Conservation (phyloP, 2,329 filamentous ascomycete species). For the Alternaria longipes region DNA sequence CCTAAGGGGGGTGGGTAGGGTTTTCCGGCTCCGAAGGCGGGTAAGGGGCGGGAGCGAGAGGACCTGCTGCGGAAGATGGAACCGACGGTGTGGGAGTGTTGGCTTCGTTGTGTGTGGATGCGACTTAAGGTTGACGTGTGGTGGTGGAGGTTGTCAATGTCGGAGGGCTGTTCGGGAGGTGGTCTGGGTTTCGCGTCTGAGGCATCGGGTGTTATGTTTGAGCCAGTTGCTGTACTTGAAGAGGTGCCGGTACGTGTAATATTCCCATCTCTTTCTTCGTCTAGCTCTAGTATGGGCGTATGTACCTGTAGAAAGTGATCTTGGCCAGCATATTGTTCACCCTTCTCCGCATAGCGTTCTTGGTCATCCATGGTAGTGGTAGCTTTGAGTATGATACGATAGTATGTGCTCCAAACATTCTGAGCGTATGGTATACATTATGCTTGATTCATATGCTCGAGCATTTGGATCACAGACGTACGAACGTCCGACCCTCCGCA, state of each 20-base stretch:
- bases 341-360: constrained; percentile 58
- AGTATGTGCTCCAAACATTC: too few species aligned
- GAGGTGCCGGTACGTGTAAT: constrained; percentile 66
- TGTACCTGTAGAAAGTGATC: constrained; percentile 44
- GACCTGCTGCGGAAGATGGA: constrained; percentile 55
- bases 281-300: constrained; percentile 50
- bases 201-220: constrained; percentile 57
- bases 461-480: too few species aligned
- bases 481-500: too few species aligned
- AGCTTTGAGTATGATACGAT: too few species aligned
- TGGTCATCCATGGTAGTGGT: too few species aligned
- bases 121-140: constrained; percentile 61
- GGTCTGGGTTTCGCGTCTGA: constrained; percentile 59
- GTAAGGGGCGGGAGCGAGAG: constrained; percentile 65
- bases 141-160: constrained; percentile 64
- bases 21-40: constrained; percentile 77
- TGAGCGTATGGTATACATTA: too few species aligned
- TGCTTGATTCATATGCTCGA: too few species aligned
- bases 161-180: constrained; percentile 59
- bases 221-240: constrained; percentile 35
- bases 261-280: constrained; percentile 54
- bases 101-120: constrained; percentile 74
- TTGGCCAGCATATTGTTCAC: constrained; percentile 65
- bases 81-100: constrained; percentile 78
- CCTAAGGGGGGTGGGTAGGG: constrained; percentile 75